Conservation (phyloP, 2,329 filamentous ascomycete genomes). For the Trichophyton equinum region DNA sequence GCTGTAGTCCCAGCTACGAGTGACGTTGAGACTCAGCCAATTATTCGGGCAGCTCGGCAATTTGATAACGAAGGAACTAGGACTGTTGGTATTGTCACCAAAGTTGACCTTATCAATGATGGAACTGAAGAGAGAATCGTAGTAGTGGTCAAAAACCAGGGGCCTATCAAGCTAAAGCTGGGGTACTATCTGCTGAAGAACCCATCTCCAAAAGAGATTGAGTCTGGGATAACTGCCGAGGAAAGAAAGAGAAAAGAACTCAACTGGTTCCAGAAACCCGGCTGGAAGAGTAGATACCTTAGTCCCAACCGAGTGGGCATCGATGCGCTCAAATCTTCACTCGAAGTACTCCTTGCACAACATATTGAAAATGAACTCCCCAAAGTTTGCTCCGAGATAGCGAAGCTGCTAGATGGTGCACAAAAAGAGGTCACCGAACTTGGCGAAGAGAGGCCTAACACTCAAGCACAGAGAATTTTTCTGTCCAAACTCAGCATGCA, state of each 20-base stretch:
- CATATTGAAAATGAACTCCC: slow-evolving; percentile 34
- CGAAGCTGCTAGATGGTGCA: neutral
- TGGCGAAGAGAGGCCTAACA: slow-evolving; percentile 1
- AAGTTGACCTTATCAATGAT: slow-evolving; percentile 40
- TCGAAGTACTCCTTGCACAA: slow-evolving; percentile 31
- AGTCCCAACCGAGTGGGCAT: slow-evolving; percentile 31
- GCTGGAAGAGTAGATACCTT: slow-evolving; percentile 21
- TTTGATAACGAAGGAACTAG: slow-evolving; percentile 27
- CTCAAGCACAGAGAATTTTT: slow-evolving; percentile 3
- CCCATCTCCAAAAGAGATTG: neutral
- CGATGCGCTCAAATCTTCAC: slow-evolving; percentile 26
- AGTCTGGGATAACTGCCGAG: neutral
- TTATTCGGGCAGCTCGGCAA: slow-evolving; percentile 30
- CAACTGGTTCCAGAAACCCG: neutral
- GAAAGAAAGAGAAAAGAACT: neutral
- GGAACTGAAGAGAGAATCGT: neutral
- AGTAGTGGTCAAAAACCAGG: neutral
- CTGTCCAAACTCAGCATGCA: neutral
- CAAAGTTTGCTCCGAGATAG: slow-evolving; percentile 15
- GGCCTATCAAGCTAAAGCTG: neutral
- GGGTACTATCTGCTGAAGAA: neutral
- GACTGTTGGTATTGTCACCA: slow-evolving; percentile 43
- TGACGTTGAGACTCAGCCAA: slow-evolving; percentile 37
- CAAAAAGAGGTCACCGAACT: neutral
- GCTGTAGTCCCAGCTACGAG: slow-evolving; percentile 33